Base-by-base conservation (phyloP, 805 yeast genomes). In the Pichia eremophila region DNA sequence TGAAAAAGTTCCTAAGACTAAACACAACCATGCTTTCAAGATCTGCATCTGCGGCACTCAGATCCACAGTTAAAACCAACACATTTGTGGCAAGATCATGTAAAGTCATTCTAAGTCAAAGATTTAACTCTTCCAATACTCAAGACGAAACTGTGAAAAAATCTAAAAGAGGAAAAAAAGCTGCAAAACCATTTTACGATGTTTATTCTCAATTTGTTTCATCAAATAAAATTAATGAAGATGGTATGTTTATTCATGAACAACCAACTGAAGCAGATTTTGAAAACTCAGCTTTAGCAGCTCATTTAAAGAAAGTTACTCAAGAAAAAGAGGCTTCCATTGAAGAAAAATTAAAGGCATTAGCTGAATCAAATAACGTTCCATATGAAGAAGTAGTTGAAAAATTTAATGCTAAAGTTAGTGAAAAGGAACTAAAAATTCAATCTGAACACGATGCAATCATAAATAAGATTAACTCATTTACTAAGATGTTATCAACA, bases 321-420 rank as follows among this genome's bases (percentile, higher is more conserved):
- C 28, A 45, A 11, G 59, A 60, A 41, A 59, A 58, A 42, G 53
- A 52, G 25, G 45, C 44, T 10, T 44, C 62, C 18, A 59, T 63
- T 36, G 55, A 59, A 8, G 50, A 53, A 43, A 62, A 61, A 46
- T 51, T 63, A 37, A 47, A 51, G 39, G 28, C 49, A 17, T 47
- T 63, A 44, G 56, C 67, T 11, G 41, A 55, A 32, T 42, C 48
- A 32, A 49, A 54, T 39, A 47, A 51, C 14, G 39, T 60, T 19
- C 43, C 53, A 19, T 45, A 57, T 8, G 55, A 55, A 8, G 58
- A 57, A 17, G 51, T 63, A 15, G 52, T 54, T 25, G 41, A 47
- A 11, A 42, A 46, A 41, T 52, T 62, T 17, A 55, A 61, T 17
- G 49, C 48, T n/a, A 56, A 57, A 45, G 60, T 63, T 25, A 34